Evolutionary conservation across 1,284 basidiomycete genomes (phyloP).

Genomic region (Ceratobasidium sp.): DNA sequence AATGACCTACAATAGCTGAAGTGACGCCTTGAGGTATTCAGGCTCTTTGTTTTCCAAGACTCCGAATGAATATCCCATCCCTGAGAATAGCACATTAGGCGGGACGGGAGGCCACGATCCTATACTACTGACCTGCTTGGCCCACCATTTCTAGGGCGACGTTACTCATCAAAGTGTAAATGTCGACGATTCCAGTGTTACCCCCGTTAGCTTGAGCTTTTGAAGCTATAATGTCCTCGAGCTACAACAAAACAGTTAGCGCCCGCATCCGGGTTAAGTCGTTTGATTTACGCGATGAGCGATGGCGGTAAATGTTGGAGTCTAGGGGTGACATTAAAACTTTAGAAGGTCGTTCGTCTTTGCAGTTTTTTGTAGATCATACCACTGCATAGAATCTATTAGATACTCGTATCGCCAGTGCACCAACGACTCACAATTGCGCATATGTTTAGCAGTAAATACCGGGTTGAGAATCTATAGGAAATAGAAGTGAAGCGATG

Average conservation of each 20-base stretch:
- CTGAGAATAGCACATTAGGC: not conserved
- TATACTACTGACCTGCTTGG: not conserved
- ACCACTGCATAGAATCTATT: not conserved
- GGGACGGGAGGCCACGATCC: not conserved
- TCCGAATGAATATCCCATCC: constrained; percentile 4
- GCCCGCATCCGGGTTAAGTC: too few relatives aligned
- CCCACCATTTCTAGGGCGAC: not conserved
- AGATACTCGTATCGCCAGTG: too few relatives aligned
- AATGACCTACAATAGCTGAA: not conserved
- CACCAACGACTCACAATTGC: not conserved
- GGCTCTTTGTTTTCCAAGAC: not conserved
- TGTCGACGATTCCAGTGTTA: not conserved
- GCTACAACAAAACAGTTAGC: not conserved
- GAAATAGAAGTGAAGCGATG: not conserved
- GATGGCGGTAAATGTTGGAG: not conserved
- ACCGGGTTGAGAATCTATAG: constrained; percentile 1
- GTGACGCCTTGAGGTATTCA: not conserved
- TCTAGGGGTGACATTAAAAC: not conserved
- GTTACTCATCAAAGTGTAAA: not conserved
- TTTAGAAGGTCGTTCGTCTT: not conserved
- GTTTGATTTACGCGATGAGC: not conserved
- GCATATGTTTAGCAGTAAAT: not conserved
- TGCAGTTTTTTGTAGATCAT: not conserved
- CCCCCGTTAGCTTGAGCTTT: not conserved
- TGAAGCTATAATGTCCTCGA: not conserved